Evolutionary conservation across 2,329 filamentous ascomycete species (phyloP).

Genomic region (Cordyceps cateniannulata): DNA sequence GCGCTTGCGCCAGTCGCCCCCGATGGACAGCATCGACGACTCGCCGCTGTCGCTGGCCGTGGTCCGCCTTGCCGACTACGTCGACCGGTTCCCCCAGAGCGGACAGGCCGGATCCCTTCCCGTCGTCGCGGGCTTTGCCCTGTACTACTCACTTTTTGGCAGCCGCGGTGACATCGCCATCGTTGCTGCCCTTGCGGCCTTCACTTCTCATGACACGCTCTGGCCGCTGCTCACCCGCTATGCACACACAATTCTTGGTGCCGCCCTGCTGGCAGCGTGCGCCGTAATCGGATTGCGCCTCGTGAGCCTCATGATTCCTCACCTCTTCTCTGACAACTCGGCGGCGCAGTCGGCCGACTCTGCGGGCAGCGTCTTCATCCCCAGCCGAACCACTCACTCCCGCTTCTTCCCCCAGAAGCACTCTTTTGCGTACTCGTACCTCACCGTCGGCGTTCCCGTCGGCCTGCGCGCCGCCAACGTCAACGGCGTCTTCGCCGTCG

Average conservation of each 20-base stretch:
- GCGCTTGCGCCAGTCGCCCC: background rate
- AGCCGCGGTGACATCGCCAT: background rate
- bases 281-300: background rate
- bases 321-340: background rate
- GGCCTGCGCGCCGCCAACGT: conserved; percentile 14
- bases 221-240: background rate
- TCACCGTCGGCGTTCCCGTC: conserved; percentile 3
- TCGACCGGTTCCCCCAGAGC: background rate
- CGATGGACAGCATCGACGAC: conserved; percentile 9
- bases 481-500: conserved; percentile 50
- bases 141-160: background rate
- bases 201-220: background rate
- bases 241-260: background rate
- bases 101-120: background rate
- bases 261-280: background rate
- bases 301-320: background rate
- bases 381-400: conserved; percentile 58
- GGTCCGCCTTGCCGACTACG: background rate
- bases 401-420: conserved; percentile 63
- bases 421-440: conserved; percentile 62
- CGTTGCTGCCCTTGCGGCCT: background rate
- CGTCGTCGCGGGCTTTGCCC: background rate
- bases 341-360: conserved; percentile 11
- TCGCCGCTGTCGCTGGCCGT: conserved; percentile 3
- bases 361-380: conserved; percentile 49